Base-by-base conservation (phyloP, 495 filamentous ascomycete species). In the Evernia prunastri region DNA sequence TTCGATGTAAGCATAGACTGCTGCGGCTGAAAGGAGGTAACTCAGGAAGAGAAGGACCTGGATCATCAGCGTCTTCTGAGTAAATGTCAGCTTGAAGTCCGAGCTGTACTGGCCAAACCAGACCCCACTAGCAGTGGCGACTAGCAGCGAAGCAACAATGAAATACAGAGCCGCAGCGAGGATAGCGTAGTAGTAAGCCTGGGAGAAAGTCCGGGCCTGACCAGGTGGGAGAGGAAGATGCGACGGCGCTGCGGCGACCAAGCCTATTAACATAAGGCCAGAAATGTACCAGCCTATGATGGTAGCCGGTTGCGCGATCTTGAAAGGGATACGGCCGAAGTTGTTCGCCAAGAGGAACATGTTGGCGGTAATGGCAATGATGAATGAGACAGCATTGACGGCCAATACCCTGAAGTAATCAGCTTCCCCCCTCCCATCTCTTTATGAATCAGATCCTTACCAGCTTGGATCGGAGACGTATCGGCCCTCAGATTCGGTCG, bases 51-150 rank as follows among this genome's bases (percentile, higher is more conserved):
- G 72, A 67, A 92, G 90, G 6, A 89, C 92, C 69, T 94, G 90
- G 23, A 94, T 75, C 88, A 94, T 93, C 53, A 96, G 72, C 0
- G 89, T 92, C 35, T 89, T 79, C 73, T 93, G 89, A 63, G 81
- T 83, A 36, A 80, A 77, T 3, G 87, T 91, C 33, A 91, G 78
- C 40, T 83, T 80, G 71, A 89, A 91, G 58, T 88, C 82, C 43
- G 80, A 85, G 11, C 73, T 76, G 65, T 89, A 90, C 61, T 86
- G 84, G 5, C 82, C 84, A 3, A 63, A 66, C 29, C 76, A 75
- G 4, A 88, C 86, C 15, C 88, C 87, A 63, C 77, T 77, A 27
- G 86, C 82, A 1, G 89, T 93, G 6, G 87, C 66, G 0, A 82
- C 69, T 77, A 93, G 83, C 56, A 93, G 73, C 1, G 79, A 80